Evolutionary conservation across 305 asterid species (phyloP).

Genomic region (Fraxinus floribunda): DNA sequence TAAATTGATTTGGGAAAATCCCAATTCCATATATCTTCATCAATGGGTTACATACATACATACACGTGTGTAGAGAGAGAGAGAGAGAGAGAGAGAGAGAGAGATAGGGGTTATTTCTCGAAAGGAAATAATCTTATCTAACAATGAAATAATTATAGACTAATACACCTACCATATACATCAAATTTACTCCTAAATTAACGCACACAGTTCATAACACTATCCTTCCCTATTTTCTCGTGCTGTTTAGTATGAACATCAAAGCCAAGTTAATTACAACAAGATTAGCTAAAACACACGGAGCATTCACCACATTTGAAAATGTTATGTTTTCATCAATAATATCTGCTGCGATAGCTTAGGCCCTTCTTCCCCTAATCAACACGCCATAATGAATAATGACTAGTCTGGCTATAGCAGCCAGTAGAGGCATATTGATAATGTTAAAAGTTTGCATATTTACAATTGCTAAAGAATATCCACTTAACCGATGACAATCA

Average conservation of each 20-base stretch:
- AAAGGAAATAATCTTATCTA: no score
- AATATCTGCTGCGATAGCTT: not conserved
- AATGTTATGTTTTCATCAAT: not conserved
- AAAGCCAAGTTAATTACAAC: not conserved
- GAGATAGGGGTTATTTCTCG: no score
- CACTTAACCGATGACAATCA: not conserved
- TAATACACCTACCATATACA: no score
- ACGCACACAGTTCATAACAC: not conserved
- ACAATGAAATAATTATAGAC: no score
- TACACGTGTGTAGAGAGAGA: no score
- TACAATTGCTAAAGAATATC: conserved; percentile 12
- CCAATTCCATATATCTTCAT: no score
- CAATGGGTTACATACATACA: no score
- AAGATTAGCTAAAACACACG: not conserved
- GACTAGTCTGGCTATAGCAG: not conserved
- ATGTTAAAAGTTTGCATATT: not conserved
- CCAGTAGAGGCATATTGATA: not conserved
- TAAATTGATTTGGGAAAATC: no score
- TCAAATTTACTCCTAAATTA: no score
- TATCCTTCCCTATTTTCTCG: not conserved
- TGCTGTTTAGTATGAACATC: not conserved
- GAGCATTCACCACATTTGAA: not conserved
- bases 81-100: no score
- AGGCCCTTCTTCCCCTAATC: not conserved
- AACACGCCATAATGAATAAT: not conserved